Base-by-base conservation (phyloP, 306 rosid species). In the Echinosophora koreensis region DNA sequence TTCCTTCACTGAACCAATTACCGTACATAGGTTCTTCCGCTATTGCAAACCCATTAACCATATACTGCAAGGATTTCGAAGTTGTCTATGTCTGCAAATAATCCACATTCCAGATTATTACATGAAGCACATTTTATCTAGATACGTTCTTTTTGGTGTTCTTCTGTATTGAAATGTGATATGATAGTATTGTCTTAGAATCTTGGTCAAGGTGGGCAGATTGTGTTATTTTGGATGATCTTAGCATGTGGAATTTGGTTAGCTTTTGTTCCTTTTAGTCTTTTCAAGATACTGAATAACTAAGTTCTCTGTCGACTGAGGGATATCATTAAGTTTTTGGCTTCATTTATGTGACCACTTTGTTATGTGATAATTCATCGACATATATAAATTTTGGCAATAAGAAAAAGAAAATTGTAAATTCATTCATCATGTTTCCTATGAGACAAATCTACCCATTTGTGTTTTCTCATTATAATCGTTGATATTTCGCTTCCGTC, bases 141-240 rank as follows among this genome's bases (percentile, higher is more conserved):
- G 22, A 22, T 22, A 22, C 22, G 1, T 22, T 22, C 22, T 22
- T 22, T 22, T 22, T 22, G 0, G 22, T 61, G 80, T 73, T 72
- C 72, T 64, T 80, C 22, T 22, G 22, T 22, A 22, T 22, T 22
- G 22, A 22, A 75, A 95, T 92, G 97, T 96, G 89, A 47, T 95
- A 92, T 83, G 97, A 90, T 79, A 97, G 97, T 95, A 77, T 95
- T 73, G 97, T 95, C 65, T 84, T 95, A 61, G 99, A 95, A 86
- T 91, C 99, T 62, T 95, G 97, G 99, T 95, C 99, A 72, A 92
- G 96, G 76, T 95, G 97, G 99, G 92, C 89, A 71, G 96, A 90
- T 80, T 86, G 80, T 68, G 92, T 92, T 44, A 82, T 92, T 76
- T 82, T 95, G 88, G 87, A 80, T 72, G 97, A 95, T 74, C 92